Evolutionary conservation across 2,329 filamentous ascomycete species (phyloP).

Genomic region (Orbilia oligospora): DNA sequence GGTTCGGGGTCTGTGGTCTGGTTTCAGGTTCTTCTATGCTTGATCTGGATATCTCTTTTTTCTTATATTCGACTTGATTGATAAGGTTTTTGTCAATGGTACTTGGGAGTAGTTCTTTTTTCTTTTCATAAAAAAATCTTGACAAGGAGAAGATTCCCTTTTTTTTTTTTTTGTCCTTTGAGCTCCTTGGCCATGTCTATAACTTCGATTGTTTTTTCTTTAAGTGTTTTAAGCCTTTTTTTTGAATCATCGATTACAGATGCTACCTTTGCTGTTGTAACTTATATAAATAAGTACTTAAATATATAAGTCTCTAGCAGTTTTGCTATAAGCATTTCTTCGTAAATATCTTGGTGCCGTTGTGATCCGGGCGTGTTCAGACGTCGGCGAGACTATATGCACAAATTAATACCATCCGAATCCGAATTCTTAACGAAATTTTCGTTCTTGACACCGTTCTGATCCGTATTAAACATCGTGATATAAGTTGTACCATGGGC

Average conservation of each 20-base stretch:
- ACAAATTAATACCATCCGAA: no score
- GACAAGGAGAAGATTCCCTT: background rate
- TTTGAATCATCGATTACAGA: background rate
- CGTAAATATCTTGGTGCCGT: no score
- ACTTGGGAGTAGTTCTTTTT: conserved; percentile 28
- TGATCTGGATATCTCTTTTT: conserved; percentile 21
- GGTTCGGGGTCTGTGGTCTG: conserved; percentile 20
- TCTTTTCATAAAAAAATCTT: background rate
- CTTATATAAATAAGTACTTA: no score
- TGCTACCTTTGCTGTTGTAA: background rate
- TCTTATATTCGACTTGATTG: background rate
- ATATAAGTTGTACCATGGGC: no score
- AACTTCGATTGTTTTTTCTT: background rate
- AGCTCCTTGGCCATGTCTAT: background rate
- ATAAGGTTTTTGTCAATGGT: background rate
- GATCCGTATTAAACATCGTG: no score
- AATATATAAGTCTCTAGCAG: no score
- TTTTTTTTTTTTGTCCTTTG: background rate
- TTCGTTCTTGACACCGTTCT: no score
- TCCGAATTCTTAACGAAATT: no score
- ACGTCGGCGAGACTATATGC: no score
- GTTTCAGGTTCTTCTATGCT: conserved; percentile 9
- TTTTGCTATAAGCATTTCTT: no score
- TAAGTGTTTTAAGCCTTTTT: background rate
- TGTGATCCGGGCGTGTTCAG: no score